These are phyloP conservation scores for Sclerotinia sclerotiorum DNA, from an alignment of 2,329 filamentous ascomycete species.

Conservation along the genomic window DNA sequence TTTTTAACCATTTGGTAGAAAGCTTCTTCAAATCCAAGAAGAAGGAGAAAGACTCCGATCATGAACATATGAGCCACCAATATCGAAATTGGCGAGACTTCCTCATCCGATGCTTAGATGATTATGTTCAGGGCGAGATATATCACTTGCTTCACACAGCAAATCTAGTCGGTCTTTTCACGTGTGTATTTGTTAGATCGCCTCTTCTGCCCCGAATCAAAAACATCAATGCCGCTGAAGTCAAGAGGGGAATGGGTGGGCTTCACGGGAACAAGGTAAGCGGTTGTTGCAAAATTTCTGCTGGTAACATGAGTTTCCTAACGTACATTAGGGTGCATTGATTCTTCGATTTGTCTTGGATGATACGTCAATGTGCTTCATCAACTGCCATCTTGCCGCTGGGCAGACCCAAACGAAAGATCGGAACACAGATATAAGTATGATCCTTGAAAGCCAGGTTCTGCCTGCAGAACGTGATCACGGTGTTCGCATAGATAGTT, in stretches of 20 bases:
- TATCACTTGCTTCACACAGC: conserved; percentile 88
- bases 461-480: conserved; percentile 72
- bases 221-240: conserved; percentile 74
- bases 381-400: conserved; percentile 96
- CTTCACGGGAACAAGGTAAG: conserved; percentile 85
- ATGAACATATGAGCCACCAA: conserved; percentile 93
- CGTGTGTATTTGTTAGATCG: conserved; percentile 89
- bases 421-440: conserved; percentile 88
- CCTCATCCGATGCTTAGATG: conserved; percentile 76
- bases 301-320: conserved; percentile 20
- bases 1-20: conserved; percentile 49
- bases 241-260: conserved; percentile 95
- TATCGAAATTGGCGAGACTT: conserved; percentile 97
- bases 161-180: conserved; percentile 90
- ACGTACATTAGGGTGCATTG: conserved; percentile 64
- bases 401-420: conserved; percentile 88
- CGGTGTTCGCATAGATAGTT: conserved; percentile 70
- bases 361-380: conserved; percentile 90
- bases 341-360: conserved; percentile 90
- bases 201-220: conserved; percentile 73
- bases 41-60: conserved; percentile 69
- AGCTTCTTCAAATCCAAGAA: conserved; percentile 91
- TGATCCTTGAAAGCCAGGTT: conserved; percentile 77
- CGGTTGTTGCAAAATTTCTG: not conserved
- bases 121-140: conserved; percentile 75